A percentile compares a stretch with the other conserved stretches of the same genome.
Evolutionary conservation across 169 alveolate genomes (phyloP).

Genomic region (Theileria sp.): DNA sequence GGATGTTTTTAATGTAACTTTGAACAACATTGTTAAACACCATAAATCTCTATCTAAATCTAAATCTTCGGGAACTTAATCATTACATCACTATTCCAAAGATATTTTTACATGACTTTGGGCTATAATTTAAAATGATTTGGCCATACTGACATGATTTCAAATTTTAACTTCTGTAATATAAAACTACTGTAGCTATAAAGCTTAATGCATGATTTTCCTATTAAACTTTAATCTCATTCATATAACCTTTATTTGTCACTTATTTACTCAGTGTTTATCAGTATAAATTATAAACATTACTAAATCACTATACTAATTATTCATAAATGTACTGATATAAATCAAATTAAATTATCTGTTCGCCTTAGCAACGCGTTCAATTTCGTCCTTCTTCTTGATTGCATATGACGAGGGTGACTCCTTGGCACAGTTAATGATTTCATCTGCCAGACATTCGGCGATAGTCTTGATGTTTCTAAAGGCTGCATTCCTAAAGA

Average conservation of each 20-base stretch:
- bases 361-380: constrained; percentile 99
- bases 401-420: constrained; percentile 96
- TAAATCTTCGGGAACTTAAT: not conserved
- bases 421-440: constrained; percentile 96
- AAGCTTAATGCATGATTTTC: not conserved
- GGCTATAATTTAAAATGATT: not conserved
- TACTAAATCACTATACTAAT: not conserved
- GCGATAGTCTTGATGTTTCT: constrained; percentile 97
- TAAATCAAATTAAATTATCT: constrained; percentile 82
- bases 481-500: constrained; percentile 88
- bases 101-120: not conserved
- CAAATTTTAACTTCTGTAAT: not conserved
- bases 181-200: not conserved
- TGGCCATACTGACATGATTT: not conserved
- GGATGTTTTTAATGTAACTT: not conserved
- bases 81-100: not conserved
- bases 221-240: not conserved
- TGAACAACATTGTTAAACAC: not conserved
- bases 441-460: constrained; percentile 99
- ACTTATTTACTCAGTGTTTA: not conserved
- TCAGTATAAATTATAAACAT: not conserved
- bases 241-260: not conserved
- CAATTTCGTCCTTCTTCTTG: constrained; percentile 99
- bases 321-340: not conserved
- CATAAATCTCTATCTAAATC: not conserved